phyloP scores from a whole-genome alignment of 176 grass and related monocot genomes.

The Rhynchospora tenuis region DNA sequence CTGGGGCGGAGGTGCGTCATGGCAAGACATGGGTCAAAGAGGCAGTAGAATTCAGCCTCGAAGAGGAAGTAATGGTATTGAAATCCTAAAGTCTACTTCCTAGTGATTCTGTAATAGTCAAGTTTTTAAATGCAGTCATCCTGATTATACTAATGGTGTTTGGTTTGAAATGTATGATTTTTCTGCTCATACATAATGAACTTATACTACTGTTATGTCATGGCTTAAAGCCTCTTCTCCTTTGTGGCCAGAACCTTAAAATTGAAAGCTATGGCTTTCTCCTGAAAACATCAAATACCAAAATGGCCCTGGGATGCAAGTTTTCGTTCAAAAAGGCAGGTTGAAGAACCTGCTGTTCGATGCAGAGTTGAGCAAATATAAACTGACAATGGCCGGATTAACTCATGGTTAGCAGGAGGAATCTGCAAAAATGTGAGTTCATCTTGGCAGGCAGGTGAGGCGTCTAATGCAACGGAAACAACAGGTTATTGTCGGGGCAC shows the following conservation, averaged over 20 bases:
- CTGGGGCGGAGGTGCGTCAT: neutral
- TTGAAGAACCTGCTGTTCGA: neutral
- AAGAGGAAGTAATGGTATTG: conserved; percentile 4
- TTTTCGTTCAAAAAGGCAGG: neutral
- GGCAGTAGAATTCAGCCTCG: neutral
- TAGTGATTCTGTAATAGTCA: neutral
- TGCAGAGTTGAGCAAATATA: neutral
- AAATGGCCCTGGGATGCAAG: neutral
- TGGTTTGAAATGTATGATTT: neutral
- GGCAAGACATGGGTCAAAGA: neutral
- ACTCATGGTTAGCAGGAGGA: conserved; percentile 11
- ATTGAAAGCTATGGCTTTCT: neutral
- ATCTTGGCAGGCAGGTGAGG: conserved; percentile 8
- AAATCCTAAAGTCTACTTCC: neutral
- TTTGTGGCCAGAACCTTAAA: neutral
- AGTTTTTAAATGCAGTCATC: neutral
- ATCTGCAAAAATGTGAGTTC: neutral
- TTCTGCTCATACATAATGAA: neutral
- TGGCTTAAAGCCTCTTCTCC: neutral
- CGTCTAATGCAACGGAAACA: neutral
- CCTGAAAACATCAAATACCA: neutral
- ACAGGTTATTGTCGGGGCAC: neutral
- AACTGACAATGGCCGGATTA: neutral
- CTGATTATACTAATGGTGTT: neutral
- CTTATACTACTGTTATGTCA: neutral